Base-by-base conservation (phyloP, 257 asterid species). In the Nicotiana tomentosiformis region DNA sequence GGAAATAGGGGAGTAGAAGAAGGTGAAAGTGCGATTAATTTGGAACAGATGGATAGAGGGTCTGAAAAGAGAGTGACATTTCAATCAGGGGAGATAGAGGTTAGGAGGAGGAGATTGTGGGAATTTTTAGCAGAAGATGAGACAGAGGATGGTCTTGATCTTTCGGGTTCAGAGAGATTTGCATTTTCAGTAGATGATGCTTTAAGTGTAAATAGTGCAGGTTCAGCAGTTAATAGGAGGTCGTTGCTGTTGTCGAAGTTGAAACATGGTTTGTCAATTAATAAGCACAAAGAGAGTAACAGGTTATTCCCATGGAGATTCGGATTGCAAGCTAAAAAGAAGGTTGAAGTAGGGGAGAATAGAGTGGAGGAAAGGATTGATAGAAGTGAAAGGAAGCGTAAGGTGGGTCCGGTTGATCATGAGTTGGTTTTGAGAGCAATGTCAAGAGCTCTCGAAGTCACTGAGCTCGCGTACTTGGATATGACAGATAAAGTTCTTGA, bases 161-260 rank as follows among this genome's bases (percentile, higher is more conserved):
- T 82, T 56, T 86, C 88, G 2, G 86, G 88, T 53, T 82, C 88
- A 12, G 84, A 86, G 64, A 79, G 88, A 78, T 86, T 86, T 39
- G 86, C 88, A 70, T 83, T 86, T 83, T 86, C 88, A 29, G 88
- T 85, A n/a, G 85, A 85, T 69, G 88, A 85, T 12, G 86, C 86
- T 1, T 67, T 86, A 20, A 86, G 86, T 23, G 84, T 86, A 53
- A 78, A 62, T 64, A 86, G 81, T 55, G 86, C 86, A 23, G 80
- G 86, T 18, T 79, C 86, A 18, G 86, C 82, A 20, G 82, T 81
- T 33, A 83, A 66, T 77, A 84, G 84, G 80, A 81, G 84, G 58
- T 84, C 87, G 18, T 56, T 84, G 64, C n/a, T 84, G 30, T 62
- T 84, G 68, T 84, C 84, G 5, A 84, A 84, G 37, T 72, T 84